Evolutionary conservation across 805 yeast genomes (phyloP).

Genomic region (Saccharomycopsis sp.): DNA sequence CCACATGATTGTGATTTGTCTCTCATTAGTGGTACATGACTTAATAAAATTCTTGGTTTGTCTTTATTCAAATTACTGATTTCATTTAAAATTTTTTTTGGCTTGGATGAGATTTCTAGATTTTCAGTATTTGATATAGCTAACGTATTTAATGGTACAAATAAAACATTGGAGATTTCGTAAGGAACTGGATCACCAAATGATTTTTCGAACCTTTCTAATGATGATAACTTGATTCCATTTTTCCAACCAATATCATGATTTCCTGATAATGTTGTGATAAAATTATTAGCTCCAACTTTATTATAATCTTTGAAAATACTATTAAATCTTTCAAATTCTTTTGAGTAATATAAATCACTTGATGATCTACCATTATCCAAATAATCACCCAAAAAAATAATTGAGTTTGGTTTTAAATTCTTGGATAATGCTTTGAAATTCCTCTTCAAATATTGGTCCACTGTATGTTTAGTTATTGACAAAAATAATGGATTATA

Average conservation of each 20-base stretch:
- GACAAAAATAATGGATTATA: conserved; percentile 39
- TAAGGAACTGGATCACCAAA: conserved; percentile 58
- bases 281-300: conserved; percentile 28
- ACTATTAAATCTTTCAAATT: conserved; percentile 59
- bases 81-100: conserved; percentile 41
- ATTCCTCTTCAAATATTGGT: conserved; percentile 71
- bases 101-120: conserved; percentile 32
- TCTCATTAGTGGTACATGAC: conserved; percentile 85
- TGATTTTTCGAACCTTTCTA: conserved; percentile 51
- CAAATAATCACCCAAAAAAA: conserved; percentile 84
- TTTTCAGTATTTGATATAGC: conserved; percentile 58
- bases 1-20: conserved; percentile 63
- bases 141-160: conserved; percentile 73
- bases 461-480: conserved; percentile 54
- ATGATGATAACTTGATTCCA: conserved; percentile 46
- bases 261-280: conserved; percentile 67
- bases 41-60: conserved; percentile 55
- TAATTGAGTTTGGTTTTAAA: conserved; percentile 63
- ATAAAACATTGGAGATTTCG: conserved; percentile 49
- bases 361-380: conserved; percentile 93
- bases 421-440: conserved; percentile 45
- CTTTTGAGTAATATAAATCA: conserved; percentile 30
- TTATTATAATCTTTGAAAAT: conserved; percentile 48
- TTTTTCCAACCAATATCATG: conserved; percentile 95
- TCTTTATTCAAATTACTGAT: conserved; percentile 24